A percentile compares a stretch with the other conserved stretches of the same genome.
phyloP scores from a whole-genome alignment of 257 asterid species.

The Solanum sejunctum region DNA sequence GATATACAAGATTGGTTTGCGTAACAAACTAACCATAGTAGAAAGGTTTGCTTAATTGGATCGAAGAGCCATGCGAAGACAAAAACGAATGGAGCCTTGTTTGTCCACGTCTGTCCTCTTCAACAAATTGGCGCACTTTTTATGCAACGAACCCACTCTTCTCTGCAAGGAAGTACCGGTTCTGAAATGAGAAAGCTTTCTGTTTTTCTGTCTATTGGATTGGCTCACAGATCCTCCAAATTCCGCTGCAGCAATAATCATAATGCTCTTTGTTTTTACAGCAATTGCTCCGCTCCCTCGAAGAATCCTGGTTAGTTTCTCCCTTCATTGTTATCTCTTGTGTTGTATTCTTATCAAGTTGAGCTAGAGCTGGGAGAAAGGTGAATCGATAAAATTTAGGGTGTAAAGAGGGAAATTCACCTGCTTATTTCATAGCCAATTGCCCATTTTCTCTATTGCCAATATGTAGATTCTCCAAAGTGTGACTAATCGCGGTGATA shows the following conservation, averaged over 20 bases:
- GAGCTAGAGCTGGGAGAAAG: background rate
- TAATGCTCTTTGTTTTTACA: slow-evolving; percentile 26
- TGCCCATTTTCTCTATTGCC: background rate
- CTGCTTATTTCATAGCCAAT: background rate
- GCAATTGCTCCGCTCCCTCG: slow-evolving; percentile 34
- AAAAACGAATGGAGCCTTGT: background rate
- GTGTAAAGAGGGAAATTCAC: background rate
- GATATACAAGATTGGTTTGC: background rate
- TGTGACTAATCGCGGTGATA: background rate
- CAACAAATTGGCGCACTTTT: background rate
- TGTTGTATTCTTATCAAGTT: background rate
- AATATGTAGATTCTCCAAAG: background rate
- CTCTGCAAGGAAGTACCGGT: background rate
- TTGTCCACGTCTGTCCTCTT: background rate
- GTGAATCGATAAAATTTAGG: background rate
- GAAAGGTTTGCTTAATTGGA: background rate
- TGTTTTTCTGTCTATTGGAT: slow-evolving; percentile 17
- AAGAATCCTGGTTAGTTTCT: slow-evolving; percentile 40
- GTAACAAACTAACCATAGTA: background rate
- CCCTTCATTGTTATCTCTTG: background rate
- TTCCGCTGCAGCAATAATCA: slow-evolving; percentile 1
- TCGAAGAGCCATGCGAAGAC: background rate
- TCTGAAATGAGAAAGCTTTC: slow-evolving; percentile 31
- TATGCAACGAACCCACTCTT: background rate
- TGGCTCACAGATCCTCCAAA: slow-evolving; percentile 17